phyloP scores from a whole-genome alignment of 306 rosid genomes.

The Erythrophleum fordii region DNA sequence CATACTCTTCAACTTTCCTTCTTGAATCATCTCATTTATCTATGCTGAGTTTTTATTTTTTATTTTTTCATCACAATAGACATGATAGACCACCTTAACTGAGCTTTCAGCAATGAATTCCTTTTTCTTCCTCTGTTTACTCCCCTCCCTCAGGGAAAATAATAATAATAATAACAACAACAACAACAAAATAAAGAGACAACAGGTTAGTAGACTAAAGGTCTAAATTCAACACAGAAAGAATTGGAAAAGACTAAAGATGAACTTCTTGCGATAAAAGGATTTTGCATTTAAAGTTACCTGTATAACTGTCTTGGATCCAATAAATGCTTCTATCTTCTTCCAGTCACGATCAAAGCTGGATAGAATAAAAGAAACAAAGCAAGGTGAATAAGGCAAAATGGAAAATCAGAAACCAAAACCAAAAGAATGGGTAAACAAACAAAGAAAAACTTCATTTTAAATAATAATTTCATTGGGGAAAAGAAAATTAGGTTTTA shows the following conservation, averaged over 20 bases:
- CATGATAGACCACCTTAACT: slow-evolving; percentile 1
- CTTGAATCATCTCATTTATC: not conserved
- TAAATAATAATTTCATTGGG: not conserved
- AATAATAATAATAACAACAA: not conserved
- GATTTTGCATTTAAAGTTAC: slow-evolving; percentile 41
- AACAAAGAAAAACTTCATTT: not conserved
- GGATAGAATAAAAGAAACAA: slow-evolving; percentile 20
- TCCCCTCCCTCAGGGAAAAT: not conserved
- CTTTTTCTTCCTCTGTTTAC: slow-evolving; percentile 12
- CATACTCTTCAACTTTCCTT: not conserved
- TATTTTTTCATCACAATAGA: not conserved
- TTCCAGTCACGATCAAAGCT: slow-evolving; percentile 95
- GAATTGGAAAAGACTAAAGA: not conserved
- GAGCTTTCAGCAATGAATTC: not conserved
- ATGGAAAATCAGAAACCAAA: not conserved
- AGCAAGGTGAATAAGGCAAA: slow-evolving; percentile 1
- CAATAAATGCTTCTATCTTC: slow-evolving; percentile 85
- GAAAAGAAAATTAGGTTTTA: slow-evolving; percentile 3
- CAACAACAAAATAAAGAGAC: not conserved
- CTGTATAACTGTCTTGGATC: slow-evolving; percentile 88
- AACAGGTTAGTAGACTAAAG: not conserved
- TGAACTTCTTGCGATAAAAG: not conserved
- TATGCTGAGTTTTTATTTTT: not conserved
- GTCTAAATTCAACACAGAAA: not conserved
- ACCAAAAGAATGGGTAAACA: not conserved